Evolutionary conservation across 2,329 filamentous ascomycete species (phyloP).

Genomic region (Trichoderma sp.): DNA sequence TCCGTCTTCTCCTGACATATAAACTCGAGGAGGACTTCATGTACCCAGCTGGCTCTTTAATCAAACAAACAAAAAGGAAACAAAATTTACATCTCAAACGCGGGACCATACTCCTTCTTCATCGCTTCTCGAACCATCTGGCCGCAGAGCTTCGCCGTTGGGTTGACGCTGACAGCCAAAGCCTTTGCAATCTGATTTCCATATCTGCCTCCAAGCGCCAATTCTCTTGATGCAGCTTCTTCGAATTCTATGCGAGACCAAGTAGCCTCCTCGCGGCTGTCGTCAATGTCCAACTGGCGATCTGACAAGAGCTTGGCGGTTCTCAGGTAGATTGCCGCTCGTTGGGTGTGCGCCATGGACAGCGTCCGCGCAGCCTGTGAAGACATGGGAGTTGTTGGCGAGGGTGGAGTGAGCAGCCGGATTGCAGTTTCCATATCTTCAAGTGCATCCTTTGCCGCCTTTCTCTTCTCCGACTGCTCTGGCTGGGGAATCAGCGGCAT

Average conservation of each 20-base stretch:
- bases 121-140: conserved; percentile 67
- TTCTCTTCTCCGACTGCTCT: conserved; percentile 36
- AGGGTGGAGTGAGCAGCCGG: conserved; percentile 53
- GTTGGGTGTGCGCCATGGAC: conserved; percentile 68
- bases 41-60: not conserved
- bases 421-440: conserved; percentile 59
- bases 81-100: conserved; percentile 38
- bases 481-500: conserved; percentile 43
- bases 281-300: conserved; percentile 40
- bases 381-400: conserved; percentile 54
- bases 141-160: conserved; percentile 66
- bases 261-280: conserved; percentile 40
- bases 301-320: conserved; percentile 50
- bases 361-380: conserved; percentile 63
- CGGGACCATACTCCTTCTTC: conserved; percentile 64
- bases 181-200: conserved; percentile 64
- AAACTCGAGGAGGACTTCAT: not conserved
- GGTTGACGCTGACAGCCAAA: conserved; percentile 63
- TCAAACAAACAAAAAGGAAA: not conserved
- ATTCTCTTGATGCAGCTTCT: conserved; percentile 59
- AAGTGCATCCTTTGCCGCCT: conserved; percentile 43
- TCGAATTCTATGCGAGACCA: conserved; percentile 59
- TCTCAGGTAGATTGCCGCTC: conserved; percentile 61
- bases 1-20: not conserved
- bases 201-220: conserved; percentile 61